Percentiles rank a stretch among this genome's conserved stretches.
Conservation (phyloP, 495 filamentous ascomycete genomes). For the Penicillium manginii region DNA sequence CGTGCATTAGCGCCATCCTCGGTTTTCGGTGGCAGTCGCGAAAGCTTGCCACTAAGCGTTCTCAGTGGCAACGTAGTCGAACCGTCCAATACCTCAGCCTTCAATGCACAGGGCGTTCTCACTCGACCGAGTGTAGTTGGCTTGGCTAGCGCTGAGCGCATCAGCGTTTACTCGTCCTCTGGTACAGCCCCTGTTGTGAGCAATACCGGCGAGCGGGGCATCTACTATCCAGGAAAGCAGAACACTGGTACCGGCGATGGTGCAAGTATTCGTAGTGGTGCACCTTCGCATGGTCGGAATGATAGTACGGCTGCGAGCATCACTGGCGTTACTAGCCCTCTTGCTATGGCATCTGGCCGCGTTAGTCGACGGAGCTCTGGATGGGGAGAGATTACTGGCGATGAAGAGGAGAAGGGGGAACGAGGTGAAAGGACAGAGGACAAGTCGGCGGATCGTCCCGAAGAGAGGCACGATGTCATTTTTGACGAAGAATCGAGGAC, state of each 20-base stretch:
- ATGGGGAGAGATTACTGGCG: conserved; percentile 62
- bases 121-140: conserved; percentile 60
- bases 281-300: conserved; percentile 74
- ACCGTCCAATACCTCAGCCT: conserved; percentile 50
- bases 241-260: conserved; percentile 63
- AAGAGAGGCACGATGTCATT: conserved; percentile 6
- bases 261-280: conserved; percentile 76
- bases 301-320: conserved; percentile 84
- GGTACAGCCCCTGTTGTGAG: conserved; percentile 63
- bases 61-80: conserved; percentile 77
- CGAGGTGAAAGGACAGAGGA: conserved; percentile 23
- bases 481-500: conserved; percentile 19
- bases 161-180: conserved; percentile 84
- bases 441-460: conserved; percentile 9
- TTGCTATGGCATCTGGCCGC: conserved; percentile 51
- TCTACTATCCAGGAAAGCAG: conserved; percentile 76
- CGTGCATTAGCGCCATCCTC: conserved; percentile 91
- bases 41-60: conserved; percentile 86
- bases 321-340: conserved; percentile 62
- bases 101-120: conserved; percentile 52
- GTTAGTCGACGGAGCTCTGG: conserved; percentile 66
- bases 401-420: conserved; percentile 34
- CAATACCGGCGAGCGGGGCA: conserved; percentile 71
- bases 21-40: conserved; percentile 85
- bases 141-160: conserved; percentile 72